Percentiles rank a stretch among this genome's conserved stretches.
These are phyloP conservation scores for Fomitopsis pinicola DNA, from an alignment of 1,284 basidiomycete genomes.

Conservation along the genomic window DNA sequence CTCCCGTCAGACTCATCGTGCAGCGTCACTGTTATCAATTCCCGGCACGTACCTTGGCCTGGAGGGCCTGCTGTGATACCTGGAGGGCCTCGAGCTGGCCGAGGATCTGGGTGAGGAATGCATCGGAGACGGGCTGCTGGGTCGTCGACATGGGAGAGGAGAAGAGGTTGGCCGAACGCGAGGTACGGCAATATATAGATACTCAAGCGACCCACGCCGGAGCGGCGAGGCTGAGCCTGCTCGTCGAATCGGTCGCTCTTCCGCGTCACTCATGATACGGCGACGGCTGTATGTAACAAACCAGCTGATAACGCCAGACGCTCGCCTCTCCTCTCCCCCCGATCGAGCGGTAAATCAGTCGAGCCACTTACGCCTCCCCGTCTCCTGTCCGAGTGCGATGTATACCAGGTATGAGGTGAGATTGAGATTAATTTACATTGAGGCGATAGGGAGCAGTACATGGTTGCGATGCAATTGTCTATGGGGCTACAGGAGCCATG, in stretches of 20 bases:
- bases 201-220: constrained; percentile 13
- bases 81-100: constrained; percentile 65
- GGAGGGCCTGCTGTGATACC: constrained; percentile 66
- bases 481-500: no score
- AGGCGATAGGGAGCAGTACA: not conserved
- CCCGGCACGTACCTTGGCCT: constrained; percentile 69
- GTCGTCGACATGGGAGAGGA: constrained; percentile 9
- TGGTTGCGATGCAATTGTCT: no score
- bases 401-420: not conserved
- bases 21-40: not conserved
- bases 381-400: not conserved
- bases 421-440: not conserved
- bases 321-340: not conserved
- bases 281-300: not conserved
- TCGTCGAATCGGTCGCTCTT: not conserved
- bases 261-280: not conserved
- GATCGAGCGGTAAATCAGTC: not conserved
- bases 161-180: not conserved
- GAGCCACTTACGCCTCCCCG: not conserved
- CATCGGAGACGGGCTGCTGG: constrained; percentile 45
- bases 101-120: constrained; percentile 69
- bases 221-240: constrained; percentile 14
- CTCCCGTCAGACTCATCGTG: not conserved
- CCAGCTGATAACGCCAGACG: constrained; percentile 3
- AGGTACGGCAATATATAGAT: constrained; percentile 5